A percentile compares a stretch with the other conserved stretches of the same genome.
These are phyloP conservation scores for Debaryomyces udenii DNA, from an alignment of 1,139 yeast species.

Conservation along the genomic window DNA sequence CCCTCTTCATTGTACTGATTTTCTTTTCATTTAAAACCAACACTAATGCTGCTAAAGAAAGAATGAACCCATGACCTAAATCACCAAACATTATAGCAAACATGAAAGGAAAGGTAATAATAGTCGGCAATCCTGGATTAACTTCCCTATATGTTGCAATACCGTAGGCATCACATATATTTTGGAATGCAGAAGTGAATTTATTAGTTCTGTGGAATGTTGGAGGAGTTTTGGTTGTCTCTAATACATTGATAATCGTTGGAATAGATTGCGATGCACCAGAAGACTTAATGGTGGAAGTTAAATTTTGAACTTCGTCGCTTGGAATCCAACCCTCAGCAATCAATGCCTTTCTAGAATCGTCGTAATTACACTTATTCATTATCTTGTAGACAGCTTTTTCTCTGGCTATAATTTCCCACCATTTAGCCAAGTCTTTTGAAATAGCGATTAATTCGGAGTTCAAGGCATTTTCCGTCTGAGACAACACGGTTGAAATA, in stretches of 20 bases:
- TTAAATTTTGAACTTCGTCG: conserved; percentile 49
- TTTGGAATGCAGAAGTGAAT: conserved; percentile 75
- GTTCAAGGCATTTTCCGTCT: conserved; percentile 59
- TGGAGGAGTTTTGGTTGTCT: conserved; percentile 73
- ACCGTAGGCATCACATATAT: conserved; percentile 81
- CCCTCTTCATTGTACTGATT: conserved; percentile 63
- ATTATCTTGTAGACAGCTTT: conserved; percentile 68
- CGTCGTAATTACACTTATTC: conserved; percentile 69
- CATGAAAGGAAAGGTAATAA: conserved; percentile 83
- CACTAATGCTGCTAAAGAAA: conserved; percentile 59
- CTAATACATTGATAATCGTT: conserved; percentile 67
- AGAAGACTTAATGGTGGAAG: conserved; percentile 34
- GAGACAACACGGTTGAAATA: conserved; percentile 56
- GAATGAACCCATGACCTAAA: conserved; percentile 75
- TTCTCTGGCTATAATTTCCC: conserved; percentile 69
- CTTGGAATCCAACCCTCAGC: conserved; percentile 85
- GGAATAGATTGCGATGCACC: conserved; percentile 53
- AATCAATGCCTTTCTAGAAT: conserved; percentile 62
- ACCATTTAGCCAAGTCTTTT: conserved; percentile 70
- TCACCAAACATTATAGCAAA: conserved; percentile 91
- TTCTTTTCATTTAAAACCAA: conserved; percentile 65
- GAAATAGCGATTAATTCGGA: conserved; percentile 77
- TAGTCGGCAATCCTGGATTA: conserved; percentile 79
- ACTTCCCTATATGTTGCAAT: conserved; percentile 76
- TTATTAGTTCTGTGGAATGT: conserved; percentile 78